Evolutionary conservation across 495 filamentous ascomycete species (phyloP).

Genomic region (Chlorociboria aeruginascens): DNA sequence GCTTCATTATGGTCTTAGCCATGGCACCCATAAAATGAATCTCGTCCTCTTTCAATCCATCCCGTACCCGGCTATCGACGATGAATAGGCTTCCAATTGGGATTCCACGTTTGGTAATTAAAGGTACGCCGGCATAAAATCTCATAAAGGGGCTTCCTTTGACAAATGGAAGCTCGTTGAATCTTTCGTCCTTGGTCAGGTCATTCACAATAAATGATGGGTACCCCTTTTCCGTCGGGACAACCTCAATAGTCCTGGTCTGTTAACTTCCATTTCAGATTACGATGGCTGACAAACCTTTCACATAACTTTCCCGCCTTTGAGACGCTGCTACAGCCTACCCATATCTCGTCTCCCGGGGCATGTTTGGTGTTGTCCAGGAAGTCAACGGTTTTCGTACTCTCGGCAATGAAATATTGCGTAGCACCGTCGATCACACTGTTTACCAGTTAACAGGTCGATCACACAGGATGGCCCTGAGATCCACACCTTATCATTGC

Average conservation of each 20-base stretch:
- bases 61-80: constrained; percentile 42
- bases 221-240: constrained; percentile 3
- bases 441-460: not conserved
- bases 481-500: constrained; percentile 28
- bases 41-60: constrained; percentile 26
- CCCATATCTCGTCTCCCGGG: constrained; percentile 30
- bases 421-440: constrained; percentile 27
- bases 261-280: too few relatives aligned
- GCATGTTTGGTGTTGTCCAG: constrained; percentile 22
- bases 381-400: constrained; percentile 30
- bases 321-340: constrained; percentile 28
- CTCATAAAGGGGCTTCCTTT: constrained; percentile 29
- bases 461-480: too few relatives aligned
- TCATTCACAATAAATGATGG: constrained; percentile 24
- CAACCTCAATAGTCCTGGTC: constrained; percentile 9
- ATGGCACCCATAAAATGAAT: constrained; percentile 34
- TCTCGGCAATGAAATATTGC: constrained; percentile 45
- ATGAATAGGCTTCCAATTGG: constrained; percentile 63
- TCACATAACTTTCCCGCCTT: constrained; percentile 37
- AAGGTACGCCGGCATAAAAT: constrained; percentile 55
- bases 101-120: constrained; percentile 54
- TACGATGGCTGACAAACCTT: constrained; percentile 4
- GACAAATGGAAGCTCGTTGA: constrained; percentile 32
- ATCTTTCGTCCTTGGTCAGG: constrained; percentile 35
- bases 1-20: constrained; percentile 46